Conservation (phyloP, 768 basidiomycete species). For the Suillus brevipes region DNA sequence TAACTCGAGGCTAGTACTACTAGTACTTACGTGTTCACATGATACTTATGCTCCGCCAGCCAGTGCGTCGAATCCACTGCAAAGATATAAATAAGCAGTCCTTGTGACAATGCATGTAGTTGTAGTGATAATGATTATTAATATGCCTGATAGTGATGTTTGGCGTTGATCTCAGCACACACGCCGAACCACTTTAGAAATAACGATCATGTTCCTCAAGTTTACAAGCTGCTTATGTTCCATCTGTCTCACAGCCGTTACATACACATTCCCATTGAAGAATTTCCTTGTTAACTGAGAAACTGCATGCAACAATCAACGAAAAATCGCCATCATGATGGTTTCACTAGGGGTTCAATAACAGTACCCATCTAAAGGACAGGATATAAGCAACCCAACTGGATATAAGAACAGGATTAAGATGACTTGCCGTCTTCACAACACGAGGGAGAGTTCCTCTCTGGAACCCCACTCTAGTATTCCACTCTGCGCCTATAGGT, state of each 20-base stretch:
- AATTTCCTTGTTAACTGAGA: neutral
- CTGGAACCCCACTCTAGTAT: conserved; percentile 84
- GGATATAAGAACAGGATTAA: conserved; percentile 14
- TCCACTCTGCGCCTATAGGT: conserved; percentile 92
- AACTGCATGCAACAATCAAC: neutral
- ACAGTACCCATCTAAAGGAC: conserved; percentile 61
- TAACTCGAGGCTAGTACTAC: too few relatives aligned
- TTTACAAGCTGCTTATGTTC: neutral
- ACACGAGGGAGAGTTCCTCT: conserved; percentile 81
- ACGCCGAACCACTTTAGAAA: too few relatives aligned
- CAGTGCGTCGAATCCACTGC: neutral
- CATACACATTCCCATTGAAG: neutral
- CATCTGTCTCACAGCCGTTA: neutral
- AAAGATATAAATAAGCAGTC: neutral
- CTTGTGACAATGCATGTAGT: too few relatives aligned
- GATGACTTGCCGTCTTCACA: conserved; percentile 70
- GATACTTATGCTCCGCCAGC: neutral
- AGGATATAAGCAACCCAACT: conserved; percentile 6
- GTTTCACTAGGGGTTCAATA: conserved; percentile 68
- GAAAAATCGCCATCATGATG: conserved; percentile 26
- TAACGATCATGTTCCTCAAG: neutral
- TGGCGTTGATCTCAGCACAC: neutral
- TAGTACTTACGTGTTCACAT: neutral
- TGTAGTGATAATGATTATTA: neutral
- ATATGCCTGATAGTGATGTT: too few relatives aligned